Evolutionary conservation across 2,329 filamentous ascomycete species (phyloP).

Genomic region (Pyricularia grisea): DNA sequence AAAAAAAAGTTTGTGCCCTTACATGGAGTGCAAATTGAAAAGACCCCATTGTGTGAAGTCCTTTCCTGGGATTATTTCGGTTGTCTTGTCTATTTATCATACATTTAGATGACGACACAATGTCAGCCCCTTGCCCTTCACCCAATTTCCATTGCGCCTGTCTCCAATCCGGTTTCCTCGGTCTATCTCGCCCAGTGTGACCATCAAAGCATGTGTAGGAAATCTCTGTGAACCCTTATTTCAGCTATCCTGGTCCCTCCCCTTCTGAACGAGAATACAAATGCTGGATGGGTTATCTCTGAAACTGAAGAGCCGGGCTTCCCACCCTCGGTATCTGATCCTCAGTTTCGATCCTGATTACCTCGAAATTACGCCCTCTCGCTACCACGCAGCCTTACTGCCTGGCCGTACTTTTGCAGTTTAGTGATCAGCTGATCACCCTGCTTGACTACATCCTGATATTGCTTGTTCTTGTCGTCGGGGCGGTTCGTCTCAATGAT

Average conservation of each 20-base stretch:
- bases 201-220: not conserved
- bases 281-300: not conserved
- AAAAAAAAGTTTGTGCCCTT: not conserved
- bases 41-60: not conserved
- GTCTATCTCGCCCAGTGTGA: not conserved
- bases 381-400: slow-evolving; percentile 86
- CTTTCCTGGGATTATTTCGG: not conserved
- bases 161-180: not conserved
- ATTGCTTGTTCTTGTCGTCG: slow-evolving; percentile 99
- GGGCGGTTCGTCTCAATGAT: slow-evolving; percentile 97
- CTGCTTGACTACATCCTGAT: slow-evolving; percentile 94
- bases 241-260: not conserved
- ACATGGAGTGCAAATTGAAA: not conserved
- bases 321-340: not conserved
- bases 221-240: not conserved
- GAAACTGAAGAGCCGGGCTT: not conserved
- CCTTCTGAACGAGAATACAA: not conserved
- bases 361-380: slow-evolving; percentile 61
- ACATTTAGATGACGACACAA: not conserved
- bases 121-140: not conserved
- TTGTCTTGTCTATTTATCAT: not conserved
- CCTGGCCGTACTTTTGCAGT: slow-evolving; percentile 97
- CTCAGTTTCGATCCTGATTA: not conserved
- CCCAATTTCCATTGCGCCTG: not conserved
- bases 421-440: slow-evolving; percentile 98